phyloP scores from a whole-genome alignment of 768 basidiomycete species.

The Hericium rajendrae region DNA sequence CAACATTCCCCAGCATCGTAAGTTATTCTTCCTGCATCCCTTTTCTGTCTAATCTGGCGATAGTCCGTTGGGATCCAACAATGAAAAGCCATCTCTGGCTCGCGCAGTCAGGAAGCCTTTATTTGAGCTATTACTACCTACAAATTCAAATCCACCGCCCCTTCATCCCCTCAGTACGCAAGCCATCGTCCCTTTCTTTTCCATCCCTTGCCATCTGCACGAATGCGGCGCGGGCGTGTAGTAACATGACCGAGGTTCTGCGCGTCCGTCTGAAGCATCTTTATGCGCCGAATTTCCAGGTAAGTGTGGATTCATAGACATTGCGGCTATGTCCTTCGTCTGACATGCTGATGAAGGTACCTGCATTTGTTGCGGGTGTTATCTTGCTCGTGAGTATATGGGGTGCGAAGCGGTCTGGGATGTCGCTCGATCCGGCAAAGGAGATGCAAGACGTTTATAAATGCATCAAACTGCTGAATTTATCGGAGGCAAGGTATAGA shows the following conservation, averaged over 20 bases:
- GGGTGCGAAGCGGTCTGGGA: constrained; percentile 37
- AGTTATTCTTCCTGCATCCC: not conserved
- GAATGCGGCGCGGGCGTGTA: constrained; percentile 40
- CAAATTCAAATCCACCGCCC: constrained; percentile 42
- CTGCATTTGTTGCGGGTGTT: constrained; percentile 38
- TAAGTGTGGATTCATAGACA: not conserved
- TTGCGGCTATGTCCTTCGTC: constrained; percentile 7
- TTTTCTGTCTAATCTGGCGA: not conserved
- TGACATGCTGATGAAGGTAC: constrained; percentile 8
- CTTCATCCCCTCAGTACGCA: constrained; percentile 31
- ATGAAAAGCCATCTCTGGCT: constrained; percentile 27
- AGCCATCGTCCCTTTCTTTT: constrained; percentile 24
- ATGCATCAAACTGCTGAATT: constrained; percentile 28
- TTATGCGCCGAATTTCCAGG: constrained; percentile 8
- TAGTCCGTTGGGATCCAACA: constrained; percentile 36
- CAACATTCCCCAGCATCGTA: constrained; percentile 27
- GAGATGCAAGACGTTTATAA: constrained; percentile 44
- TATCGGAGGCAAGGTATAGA: constrained; percentile 8
- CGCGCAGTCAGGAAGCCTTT: constrained; percentile 29
- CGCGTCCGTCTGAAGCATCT: constrained; percentile 15
- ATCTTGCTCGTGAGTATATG: constrained; percentile 48
- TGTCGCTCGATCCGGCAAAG: constrained; percentile 28
- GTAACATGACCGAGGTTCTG: constrained; percentile 31
- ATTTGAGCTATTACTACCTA: constrained; percentile 30
- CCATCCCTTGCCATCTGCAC: constrained; percentile 45